These are phyloP conservation scores for Blumeria hordei DNA, from an alignment of 2,329 filamentous ascomycete genomes.

Conservation along the genomic window DNA sequence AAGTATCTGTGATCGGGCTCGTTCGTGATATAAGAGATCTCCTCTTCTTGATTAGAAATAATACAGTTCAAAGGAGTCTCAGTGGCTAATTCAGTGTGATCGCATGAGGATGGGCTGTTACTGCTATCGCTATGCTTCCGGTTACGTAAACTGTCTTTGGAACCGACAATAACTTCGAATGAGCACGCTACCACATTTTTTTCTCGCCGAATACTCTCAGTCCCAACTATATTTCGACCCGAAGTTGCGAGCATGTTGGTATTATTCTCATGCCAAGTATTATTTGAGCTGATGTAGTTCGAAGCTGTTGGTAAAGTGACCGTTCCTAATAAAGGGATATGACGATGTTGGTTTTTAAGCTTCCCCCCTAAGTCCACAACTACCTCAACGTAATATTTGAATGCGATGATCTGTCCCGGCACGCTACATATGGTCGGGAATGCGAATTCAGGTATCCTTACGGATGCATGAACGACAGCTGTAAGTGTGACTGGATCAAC, in stretches of 20 bases:
- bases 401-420: slow-evolving; percentile 81
- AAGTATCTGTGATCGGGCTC: neutral
- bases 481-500: slow-evolving; percentile 61
- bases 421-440: slow-evolving; percentile 83
- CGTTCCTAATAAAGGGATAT: slow-evolving; percentile 13
- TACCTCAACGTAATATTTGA: slow-evolving; percentile 83
- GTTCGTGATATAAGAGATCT: neutral
- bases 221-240: slow-evolving; percentile 58
- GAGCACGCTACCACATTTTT: slow-evolving; percentile 76
- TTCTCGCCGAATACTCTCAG: slow-evolving; percentile 60
- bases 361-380: slow-evolving; percentile 82
- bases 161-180: slow-evolving; percentile 75
- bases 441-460: slow-evolving; percentile 69
- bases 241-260: slow-evolving; percentile 25
- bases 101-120: slow-evolving; percentile 2
- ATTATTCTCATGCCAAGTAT: slow-evolving; percentile 16
- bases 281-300: slow-evolving; percentile 6
- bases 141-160: slow-evolving; percentile 38
- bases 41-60: neutral
- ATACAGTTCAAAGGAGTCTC: slow-evolving; percentile 3
- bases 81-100: slow-evolving; percentile 8
- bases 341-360: slow-evolving; percentile 37
- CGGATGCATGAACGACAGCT: slow-evolving; percentile 56
- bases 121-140: slow-evolving; percentile 10
- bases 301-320: slow-evolving; percentile 8